Base-by-base conservation (phyloP, 371 early-diverging fungal genomes). In the Mortierella sp. region DNA sequence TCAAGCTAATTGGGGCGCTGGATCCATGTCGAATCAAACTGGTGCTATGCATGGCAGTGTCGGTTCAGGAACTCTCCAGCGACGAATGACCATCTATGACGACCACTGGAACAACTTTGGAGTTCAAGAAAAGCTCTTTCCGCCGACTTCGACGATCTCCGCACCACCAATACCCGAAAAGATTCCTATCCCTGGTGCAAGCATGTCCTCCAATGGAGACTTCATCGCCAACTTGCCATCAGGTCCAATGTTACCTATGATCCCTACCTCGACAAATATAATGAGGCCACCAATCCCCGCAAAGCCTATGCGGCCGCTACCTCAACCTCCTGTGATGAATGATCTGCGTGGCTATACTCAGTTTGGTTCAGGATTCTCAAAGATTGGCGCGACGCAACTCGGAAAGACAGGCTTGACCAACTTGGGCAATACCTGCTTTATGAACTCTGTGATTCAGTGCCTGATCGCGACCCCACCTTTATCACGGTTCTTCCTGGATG, bases 361-460 rank as follows among this genome's bases (percentile, higher is more conserved):
- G 51, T 82, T 74, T 58, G 75, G 81, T 29, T 80, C 82, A 6
- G 79, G 84, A 0, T 81, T 84, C 52, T 85, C 87, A 18, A 81
- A 83, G 57, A 71, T 87, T 23, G 86, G 84, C 11, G 74, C 75
- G 0, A 79, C 84, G 1, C 75, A 77, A 60, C 87, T 90, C 57
- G 94, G 93, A n/a, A 87, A 89, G 30, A 86, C 89, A 0, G 99
- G 99, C 3, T 81, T 99, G 65, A 91, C 90, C 63, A 99, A 99
- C 75, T 72, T 99, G 46, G 99, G 99, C 30, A 99, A 99, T 76
- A 98, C 99, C 0, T 99, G 99, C 79, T 99, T 90, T 81, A 96
- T 99, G 96, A 99, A 98, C 82, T 94, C 97, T 4, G 90, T 93
- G 23, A 82, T 99, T 26, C 99, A 99, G 80, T 98, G 98, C 74